Conservation (phyloP, 148 eudicot genomes). For the Pouteria glomerata region DNA sequence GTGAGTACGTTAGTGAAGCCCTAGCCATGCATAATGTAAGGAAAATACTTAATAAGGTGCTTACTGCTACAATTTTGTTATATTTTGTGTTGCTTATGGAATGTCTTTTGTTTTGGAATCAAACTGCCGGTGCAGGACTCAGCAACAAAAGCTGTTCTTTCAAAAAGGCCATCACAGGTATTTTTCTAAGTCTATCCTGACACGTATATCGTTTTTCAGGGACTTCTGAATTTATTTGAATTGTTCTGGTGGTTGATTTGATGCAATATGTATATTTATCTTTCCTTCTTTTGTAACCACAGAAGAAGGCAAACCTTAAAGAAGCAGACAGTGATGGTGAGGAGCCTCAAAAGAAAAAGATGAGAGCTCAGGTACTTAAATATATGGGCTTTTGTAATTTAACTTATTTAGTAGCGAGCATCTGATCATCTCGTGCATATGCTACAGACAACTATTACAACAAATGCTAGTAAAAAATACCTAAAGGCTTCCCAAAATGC, state of each 20-base stretch:
- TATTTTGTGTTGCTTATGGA: background rate
- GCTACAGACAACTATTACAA: background rate
- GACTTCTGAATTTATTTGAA: background rate
- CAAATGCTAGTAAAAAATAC: background rate
- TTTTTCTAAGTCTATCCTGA: background rate
- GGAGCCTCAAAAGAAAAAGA: constrained; percentile 26
- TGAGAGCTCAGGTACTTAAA: constrained; percentile 14
- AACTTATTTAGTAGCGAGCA: background rate
- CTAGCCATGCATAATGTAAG: too few relatives aligned
- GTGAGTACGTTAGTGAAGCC: too few relatives aligned
- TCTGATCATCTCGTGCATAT: background rate
- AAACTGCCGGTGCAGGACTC: constrained; percentile 1
- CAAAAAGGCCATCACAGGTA: constrained; percentile 6
- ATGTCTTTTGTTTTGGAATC: background rate
- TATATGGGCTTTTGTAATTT: background rate
- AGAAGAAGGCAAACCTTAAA: constrained; percentile 14
- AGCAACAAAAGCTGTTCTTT: background rate
- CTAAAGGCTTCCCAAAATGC: background rate
- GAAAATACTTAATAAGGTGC: too few relatives aligned
- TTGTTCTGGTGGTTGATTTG: background rate
- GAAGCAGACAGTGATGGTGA: constrained; percentile 30
- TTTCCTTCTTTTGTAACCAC: background rate
- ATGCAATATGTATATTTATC: background rate
- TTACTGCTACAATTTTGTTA: background rate
- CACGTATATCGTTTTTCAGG: background rate